Percentiles rank a stretch among this genome's conserved stretches.
Evolutionary conservation across 768 basidiomycete species (phyloP).

Genomic region (Fibroporia radiculosa): DNA sequence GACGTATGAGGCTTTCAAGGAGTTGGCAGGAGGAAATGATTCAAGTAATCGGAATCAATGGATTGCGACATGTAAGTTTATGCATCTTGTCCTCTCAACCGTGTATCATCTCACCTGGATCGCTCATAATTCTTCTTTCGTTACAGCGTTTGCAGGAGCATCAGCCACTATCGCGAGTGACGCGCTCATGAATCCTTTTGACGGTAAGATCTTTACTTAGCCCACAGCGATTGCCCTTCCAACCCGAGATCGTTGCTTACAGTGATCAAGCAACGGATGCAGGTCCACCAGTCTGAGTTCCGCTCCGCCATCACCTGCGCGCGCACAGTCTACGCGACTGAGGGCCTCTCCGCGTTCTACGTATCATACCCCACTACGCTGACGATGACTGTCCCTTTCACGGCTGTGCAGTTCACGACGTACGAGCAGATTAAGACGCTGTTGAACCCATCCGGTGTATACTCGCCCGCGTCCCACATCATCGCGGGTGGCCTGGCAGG

Average conservation of each 20-base stretch:
- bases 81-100: no score
- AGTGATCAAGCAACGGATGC: conserved; percentile 99
- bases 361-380: conserved; percentile 98
- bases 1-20: conserved; percentile 90
- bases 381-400: conserved; percentile 95
- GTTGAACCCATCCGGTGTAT: conserved; percentile 78
- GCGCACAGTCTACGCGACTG: conserved; percentile 71
- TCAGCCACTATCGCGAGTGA: conserved; percentile 92
- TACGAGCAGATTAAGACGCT: conserved; percentile 89
- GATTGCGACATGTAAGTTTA: conserved; percentile 74
- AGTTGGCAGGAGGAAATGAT: conserved; percentile 82
- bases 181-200: conserved; percentile 99
- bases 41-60: conserved; percentile 64
- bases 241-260: conserved; percentile 9
- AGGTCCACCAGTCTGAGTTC: conserved; percentile 89
- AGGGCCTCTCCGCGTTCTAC: conserved; percentile 91
- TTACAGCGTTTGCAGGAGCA: conserved; percentile 85
- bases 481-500: conserved; percentile 89
- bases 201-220: conserved; percentile 53
- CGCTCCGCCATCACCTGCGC: conserved; percentile 85
- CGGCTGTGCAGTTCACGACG: conserved; percentile 94
- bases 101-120: no score
- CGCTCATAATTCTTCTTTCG: no score
- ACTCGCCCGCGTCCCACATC: conserved; percentile 92
- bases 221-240: neutral